Evolutionary conservation across 1,284 basidiomycete genomes (phyloP).

Genomic region (Exobasidium cylindrosporum): DNA sequence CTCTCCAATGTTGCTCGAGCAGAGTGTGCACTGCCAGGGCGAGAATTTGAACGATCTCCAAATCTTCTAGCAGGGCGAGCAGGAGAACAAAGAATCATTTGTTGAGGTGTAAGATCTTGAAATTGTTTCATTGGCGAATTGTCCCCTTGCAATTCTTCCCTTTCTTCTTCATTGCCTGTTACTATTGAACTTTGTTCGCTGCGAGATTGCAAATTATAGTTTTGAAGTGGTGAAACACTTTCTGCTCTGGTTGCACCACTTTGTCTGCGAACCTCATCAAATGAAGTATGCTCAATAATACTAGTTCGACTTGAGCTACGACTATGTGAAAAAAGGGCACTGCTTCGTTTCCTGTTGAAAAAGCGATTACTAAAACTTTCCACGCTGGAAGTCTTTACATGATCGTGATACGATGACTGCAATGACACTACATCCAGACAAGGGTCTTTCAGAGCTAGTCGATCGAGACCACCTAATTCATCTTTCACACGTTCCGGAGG

Average conservation of each 20-base stretch:
- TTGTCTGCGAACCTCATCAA: background rate
- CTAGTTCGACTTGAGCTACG: conserved; percentile 5
- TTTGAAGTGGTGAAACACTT: background rate
- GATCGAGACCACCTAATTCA: no score
- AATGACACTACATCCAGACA: no score
- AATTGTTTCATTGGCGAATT: background rate
- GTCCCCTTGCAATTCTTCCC: conserved; percentile 1
- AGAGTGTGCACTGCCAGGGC: background rate
- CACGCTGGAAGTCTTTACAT: background rate
- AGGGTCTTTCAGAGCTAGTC: no score
- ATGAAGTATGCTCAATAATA: conserved; percentile 6
- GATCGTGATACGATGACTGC: no score
- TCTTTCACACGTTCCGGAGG: no score
- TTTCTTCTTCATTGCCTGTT: background rate
- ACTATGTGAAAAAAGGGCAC: background rate
- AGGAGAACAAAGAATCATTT: background rate
- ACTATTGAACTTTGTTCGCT: background rate
- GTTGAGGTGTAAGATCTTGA: background rate
- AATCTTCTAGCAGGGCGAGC: background rate
- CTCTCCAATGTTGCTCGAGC: background rate
- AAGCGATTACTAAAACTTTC: background rate
- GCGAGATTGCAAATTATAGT: background rate
- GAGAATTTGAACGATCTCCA: background rate
- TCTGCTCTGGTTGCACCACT: background rate
- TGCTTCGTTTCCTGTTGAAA: background rate